Percentiles rank a stretch among this genome's conserved stretches.
These are phyloP conservation scores for Avena sativa DNA, from an alignment of 176 grass and related monocot species.

Conservation along the genomic window DNA sequence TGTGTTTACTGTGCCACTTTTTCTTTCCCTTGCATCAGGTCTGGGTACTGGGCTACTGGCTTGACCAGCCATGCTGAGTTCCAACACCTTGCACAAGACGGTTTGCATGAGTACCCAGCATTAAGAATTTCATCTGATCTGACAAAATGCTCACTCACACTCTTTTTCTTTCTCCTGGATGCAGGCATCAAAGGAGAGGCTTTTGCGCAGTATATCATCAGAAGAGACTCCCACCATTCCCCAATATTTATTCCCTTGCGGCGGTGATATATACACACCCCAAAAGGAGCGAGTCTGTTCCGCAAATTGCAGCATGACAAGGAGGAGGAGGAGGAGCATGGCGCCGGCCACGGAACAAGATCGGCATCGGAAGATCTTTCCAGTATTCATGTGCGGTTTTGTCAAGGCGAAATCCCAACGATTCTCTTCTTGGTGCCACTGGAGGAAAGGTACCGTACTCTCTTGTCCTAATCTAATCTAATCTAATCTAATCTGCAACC, in stretches of 20 bases:
- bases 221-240: not conserved
- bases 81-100: not conserved
- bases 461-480: conserved; percentile 13
- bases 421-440: conserved; percentile 16
- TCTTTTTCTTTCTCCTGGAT: not conserved
- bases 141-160: not conserved
- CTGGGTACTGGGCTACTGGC: not conserved
- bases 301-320: conserved; percentile 25
- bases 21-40: too few relatives aligned
- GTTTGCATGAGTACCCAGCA: not conserved
- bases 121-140: not conserved
- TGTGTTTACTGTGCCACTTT: too few relatives aligned
- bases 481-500: conserved; percentile 10
- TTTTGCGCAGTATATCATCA: not conserved
- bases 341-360: conserved; percentile 36
- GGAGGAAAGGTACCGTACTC: not conserved
- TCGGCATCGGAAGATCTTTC: conserved; percentile 46
- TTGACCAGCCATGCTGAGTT: not conserved
- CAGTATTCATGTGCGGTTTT: not conserved
- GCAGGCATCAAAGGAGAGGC: not conserved
- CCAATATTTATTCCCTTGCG: not conserved
- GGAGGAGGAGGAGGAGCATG: not conserved
- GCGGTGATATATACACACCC: not conserved
- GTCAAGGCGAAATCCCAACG: conserved; percentile 37
- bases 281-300: not conserved